Base-by-base conservation (phyloP, 805 yeast genomes). In the Ogataea henricii region DNA sequence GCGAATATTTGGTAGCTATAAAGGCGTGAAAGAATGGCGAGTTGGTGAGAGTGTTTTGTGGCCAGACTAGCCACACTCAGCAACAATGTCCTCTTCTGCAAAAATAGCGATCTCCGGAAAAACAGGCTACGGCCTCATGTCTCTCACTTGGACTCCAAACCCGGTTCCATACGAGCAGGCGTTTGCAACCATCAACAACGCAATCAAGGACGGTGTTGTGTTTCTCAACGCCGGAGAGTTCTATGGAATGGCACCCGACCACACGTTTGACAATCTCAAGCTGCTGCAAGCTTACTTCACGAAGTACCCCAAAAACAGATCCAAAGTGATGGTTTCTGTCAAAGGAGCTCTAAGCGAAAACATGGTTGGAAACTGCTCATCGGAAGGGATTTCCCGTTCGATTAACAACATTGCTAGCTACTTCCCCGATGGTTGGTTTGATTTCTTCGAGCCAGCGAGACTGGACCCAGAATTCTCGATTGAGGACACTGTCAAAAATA, bases 51-150 rank as follows among this genome's bases (percentile, higher is more conserved):
- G n/a, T n/a, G n/a, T n/a, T n/a, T n/a, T n/a, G n/a, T n/a, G n/a
- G n/a, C n/a, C n/a, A n/a, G n/a, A n/a, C n/a, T n/a, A n/a, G n/a
- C n/a, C n/a, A n/a, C n/a, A n/a, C n/a, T n/a, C n/a, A n/a, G 10
- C 27, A 14, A 6, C 39, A 12, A 39, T 39, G 42, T 16, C 42
- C 18, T 17, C 39, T 7, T 5, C 16, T 6, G 14, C 27, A 6
- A n/a, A n/a, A n/a, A 43, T 52, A 38, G 37, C 30, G 14, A 46
- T 58, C 20, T 40, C 48, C 6, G 62, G 62, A 16, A 57, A 57
- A 26, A 69, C 70, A 46, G 96, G 96, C 37, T 81, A 78, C 55
- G 96, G 97, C 36, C 74, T 89, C 53, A 88, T 90, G 96, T 79
- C 85, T 48, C 73, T 87, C 63, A 87, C 96, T 1, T 81, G 87